Conservation (phyloP, 2,329 filamentous ascomycete species). For the Nemania diffusa region DNA sequence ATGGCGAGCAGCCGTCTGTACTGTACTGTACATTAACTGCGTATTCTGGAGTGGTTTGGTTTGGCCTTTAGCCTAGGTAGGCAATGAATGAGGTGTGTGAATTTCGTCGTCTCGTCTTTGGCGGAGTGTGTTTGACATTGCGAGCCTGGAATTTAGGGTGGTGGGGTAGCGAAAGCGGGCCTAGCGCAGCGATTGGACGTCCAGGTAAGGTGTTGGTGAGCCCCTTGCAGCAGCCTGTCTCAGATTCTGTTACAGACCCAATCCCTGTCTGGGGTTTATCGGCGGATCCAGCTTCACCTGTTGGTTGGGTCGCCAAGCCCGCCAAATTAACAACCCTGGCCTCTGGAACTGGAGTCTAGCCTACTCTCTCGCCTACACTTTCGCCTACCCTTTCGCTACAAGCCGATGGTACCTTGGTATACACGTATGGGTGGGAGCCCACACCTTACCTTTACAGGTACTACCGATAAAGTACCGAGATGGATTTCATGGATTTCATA, state of each 20-base stretch:
- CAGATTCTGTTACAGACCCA: conserved; percentile 42
- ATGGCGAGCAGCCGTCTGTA: conserved; percentile 9
- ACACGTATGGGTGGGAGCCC: not conserved
- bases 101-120: conserved; percentile 50
- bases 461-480: conserved; percentile 14
- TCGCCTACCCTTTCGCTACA: too few relatives aligned
- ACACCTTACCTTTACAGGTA: not conserved
- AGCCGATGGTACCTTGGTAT: not conserved
- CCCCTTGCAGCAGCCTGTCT: conserved; percentile 42
- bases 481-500: too few relatives aligned
- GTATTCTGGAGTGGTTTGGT: conserved; percentile 22
- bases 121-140: conserved; percentile 57
- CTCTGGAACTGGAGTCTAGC: conserved; percentile 22
- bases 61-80: not conserved
- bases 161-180: conserved; percentile 35
- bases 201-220: conserved; percentile 18
- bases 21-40: not conserved
- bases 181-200: conserved; percentile 23
- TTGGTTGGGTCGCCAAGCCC: conserved; percentile 28
- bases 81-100: not conserved
- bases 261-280: conserved; percentile 39
- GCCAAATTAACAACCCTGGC: conserved; percentile 16
- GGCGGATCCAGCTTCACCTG: conserved; percentile 23
- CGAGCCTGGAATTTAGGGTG: conserved; percentile 55
- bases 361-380: conserved; percentile 8